These are phyloP conservation scores for Linum usitatissimum DNA, from an alignment of 345 rosid genomes.

Conservation along the genomic window DNA sequence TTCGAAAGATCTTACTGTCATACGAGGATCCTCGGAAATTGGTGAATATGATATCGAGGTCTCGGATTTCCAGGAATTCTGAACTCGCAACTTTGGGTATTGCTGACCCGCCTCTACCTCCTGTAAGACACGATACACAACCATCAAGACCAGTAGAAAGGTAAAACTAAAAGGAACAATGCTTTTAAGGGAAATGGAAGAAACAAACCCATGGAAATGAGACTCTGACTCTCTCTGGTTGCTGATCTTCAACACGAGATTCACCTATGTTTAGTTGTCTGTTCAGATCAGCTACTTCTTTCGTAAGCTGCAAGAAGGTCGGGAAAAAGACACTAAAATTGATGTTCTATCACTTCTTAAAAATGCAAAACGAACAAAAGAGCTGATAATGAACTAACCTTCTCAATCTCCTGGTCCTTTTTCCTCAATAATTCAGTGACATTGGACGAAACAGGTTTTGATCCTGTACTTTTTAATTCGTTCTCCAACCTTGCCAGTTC, in stretches of 20 bases:
- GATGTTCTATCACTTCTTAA: not conserved
- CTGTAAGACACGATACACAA: not conserved
- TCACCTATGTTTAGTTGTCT: slow-evolving; percentile 41
- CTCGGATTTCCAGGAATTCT: slow-evolving; percentile 51
- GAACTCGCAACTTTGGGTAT: slow-evolving; percentile 63
- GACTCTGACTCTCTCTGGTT: slow-evolving; percentile 35
- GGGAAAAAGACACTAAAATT: not conserved
- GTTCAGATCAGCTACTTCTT: slow-evolving; percentile 44
- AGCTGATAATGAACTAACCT: slow-evolving; percentile 30
- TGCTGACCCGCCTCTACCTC: slow-evolving; percentile 13
- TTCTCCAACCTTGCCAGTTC: slow-evolving; percentile 78
- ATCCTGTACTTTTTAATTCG: slow-evolving; percentile 45
- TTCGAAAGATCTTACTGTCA: slow-evolving; percentile 26
- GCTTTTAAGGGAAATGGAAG: not conserved
- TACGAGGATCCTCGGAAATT: slow-evolving; percentile 26
- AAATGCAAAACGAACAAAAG: not conserved
- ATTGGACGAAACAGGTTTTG: slow-evolving; percentile 29
- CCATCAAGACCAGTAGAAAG: not conserved
- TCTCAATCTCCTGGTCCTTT: slow-evolving; percentile 70
- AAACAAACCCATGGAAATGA: not conserved
- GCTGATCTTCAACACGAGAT: slow-evolving; percentile 47
- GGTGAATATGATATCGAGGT: slow-evolving; percentile 29
- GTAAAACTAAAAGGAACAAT: no score
- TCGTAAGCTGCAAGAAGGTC: slow-evolving; percentile 43
- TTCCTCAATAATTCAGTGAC: slow-evolving; percentile 40